Base-by-base conservation (phyloP, 2,329 filamentous ascomycete genomes). In the Colletotrichum scovillei region DNA sequence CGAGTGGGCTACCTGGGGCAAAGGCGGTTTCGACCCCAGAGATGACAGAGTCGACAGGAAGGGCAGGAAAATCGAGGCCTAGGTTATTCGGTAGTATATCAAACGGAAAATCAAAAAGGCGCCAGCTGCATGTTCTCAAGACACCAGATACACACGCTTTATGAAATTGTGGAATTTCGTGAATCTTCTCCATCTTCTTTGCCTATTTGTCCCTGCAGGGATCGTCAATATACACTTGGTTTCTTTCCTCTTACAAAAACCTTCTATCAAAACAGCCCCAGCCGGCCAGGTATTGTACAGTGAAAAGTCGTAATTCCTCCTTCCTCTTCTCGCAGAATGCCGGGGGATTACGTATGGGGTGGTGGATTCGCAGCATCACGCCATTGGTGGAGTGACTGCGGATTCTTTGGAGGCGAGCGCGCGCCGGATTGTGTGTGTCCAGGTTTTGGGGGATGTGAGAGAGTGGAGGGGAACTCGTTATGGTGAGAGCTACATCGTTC, bases 1-100 rank as follows among this genome's bases (percentile, higher is more conserved):
- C 0, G 95, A 98, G 80, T 98, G 96, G 97, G 96, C 96, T 11
- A 91, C 93, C 22, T 98, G 95, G 95, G 97, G 96, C 0, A 94
- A 95, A 76, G 96, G 96, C 2, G 97, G 96, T 0, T 98, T 98
- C 81, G 95, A 98, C 84, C 96, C 96, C 0, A 88, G 94, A 62
- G 97, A 98, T 83, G 90, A 93, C 81, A 89, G 96, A 75, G 95
- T 98, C 9, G 94, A 96, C 82, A 90, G 93, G 77, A 98, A 98
- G 84, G 95, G 95, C 2, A 91, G 92, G 78, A 90, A 90, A 76
- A 89, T 90, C 74, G 88, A 87, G 75, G 63, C 78, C 77, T 62
- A 80, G 78, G 22, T 77, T 75, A 74, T 71, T 28, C 26, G 42
- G 19, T 22, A 49, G 62, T 66, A 74, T 53, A 56, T 9, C 30